These are phyloP conservation scores for Talaromyces nanjingensis DNA, from an alignment of 495 filamentous ascomycete genomes.

Conservation along the genomic window DNA sequence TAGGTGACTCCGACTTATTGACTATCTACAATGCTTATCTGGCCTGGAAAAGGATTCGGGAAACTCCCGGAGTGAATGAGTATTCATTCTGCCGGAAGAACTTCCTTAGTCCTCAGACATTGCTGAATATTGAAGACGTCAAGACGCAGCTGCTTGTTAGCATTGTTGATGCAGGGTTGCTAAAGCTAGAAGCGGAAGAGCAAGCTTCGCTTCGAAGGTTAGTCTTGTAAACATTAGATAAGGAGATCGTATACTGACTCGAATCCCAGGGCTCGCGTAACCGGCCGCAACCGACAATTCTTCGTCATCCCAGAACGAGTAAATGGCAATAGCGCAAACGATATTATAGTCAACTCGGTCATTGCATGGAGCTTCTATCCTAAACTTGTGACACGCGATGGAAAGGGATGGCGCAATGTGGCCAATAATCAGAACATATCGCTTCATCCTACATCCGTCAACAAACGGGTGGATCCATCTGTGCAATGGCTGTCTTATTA, in stretches of 20 bases:
- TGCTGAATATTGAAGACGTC: slow-evolving; percentile 86
- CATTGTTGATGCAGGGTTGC: slow-evolving; percentile 73
- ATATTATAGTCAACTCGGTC: slow-evolving; percentile 66
- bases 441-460: slow-evolving; percentile 79
- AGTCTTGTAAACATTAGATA: slow-evolving; percentile 6
- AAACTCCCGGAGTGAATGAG: slow-evolving; percentile 57
- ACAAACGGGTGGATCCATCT: slow-evolving; percentile 54
- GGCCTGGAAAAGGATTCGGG: slow-evolving; percentile 75
- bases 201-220: slow-evolving; percentile 55
- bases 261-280: slow-evolving; percentile 37
- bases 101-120: slow-evolving; percentile 74
- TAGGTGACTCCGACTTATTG: slow-evolving; percentile 81
- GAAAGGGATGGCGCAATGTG: slow-evolving; percentile 84
- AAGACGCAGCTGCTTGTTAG: slow-evolving; percentile 82
- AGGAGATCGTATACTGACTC: slow-evolving; percentile 20
- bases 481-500: slow-evolving; percentile 88
- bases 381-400: slow-evolving; percentile 78
- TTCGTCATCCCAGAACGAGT: slow-evolving; percentile 69
- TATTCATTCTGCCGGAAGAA: slow-evolving; percentile 87
- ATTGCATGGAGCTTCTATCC: slow-evolving; percentile 93
- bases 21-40: slow-evolving; percentile 91
- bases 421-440: slow-evolving; percentile 83
- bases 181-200: slow-evolving; percentile 65
- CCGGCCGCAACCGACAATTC: slow-evolving; percentile 61
- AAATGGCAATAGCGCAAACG: slow-evolving; percentile 68